Conservation (phyloP, 2,329 filamentous ascomycete genomes). For the Talaromyces rugulosus region DNA sequence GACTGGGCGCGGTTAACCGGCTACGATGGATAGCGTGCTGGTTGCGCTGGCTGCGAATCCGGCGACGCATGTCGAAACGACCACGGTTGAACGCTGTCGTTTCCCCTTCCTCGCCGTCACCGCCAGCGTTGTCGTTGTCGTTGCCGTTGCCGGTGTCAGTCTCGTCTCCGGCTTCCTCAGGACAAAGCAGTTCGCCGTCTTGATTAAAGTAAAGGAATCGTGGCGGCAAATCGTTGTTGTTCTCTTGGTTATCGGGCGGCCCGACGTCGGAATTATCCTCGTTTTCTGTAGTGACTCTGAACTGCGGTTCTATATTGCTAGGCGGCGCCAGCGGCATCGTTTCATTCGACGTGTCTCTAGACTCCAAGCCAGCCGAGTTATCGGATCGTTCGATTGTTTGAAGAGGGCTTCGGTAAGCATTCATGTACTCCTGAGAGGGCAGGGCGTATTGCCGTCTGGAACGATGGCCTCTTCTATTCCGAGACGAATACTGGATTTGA, state of each 20-base stretch:
- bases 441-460: constrained; percentile 26
- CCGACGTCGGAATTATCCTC: constrained; percentile 31
- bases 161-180: constrained; percentile 26
- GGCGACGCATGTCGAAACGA: constrained; percentile 24
- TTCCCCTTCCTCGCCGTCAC: not conserved
- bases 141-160: constrained; percentile 29
- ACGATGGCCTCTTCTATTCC: constrained; percentile 22
- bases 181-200: constrained; percentile 29
- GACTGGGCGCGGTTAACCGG: constrained; percentile 22
- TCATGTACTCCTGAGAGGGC: constrained; percentile 39
- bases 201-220: constrained; percentile 20
- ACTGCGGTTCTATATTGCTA: constrained; percentile 24
- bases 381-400: constrained; percentile 27
- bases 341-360: constrained; percentile 19
- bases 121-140: constrained; percentile 14
- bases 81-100: constrained; percentile 19
- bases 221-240: constrained; percentile 17
- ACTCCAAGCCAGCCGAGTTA: constrained; percentile 17
- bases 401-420: constrained; percentile 32
- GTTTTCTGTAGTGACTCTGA: constrained; percentile 34
- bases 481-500: constrained; percentile 61
- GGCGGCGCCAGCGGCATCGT: constrained; percentile 14
- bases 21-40: constrained; percentile 17
- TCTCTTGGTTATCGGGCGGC: constrained; percentile 27
- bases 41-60: constrained; percentile 19